Conservation (phyloP, 179 eudicot species). For the Gypsophila paniculata region DNA sequence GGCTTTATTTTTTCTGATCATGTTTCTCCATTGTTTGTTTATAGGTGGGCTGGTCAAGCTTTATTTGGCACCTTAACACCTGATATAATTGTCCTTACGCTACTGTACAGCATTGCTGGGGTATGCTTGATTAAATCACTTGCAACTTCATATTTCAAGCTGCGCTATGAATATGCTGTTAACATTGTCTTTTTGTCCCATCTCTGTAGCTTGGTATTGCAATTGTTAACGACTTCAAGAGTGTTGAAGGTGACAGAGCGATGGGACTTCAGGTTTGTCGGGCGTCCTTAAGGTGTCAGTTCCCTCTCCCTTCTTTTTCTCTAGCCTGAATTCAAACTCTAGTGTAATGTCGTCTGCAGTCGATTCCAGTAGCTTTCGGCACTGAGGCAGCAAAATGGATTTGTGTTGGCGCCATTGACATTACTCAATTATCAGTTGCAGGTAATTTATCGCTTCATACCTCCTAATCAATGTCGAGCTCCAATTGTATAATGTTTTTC, state of each 20-base stretch:
- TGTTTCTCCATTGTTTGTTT: slow-evolving; percentile 15
- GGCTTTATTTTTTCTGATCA: background rate
- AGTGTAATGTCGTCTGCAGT: slow-evolving; percentile 40
- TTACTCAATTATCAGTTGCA: slow-evolving; percentile 83
- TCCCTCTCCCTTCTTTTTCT: background rate
- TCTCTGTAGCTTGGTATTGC: slow-evolving; percentile 79
- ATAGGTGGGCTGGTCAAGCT: slow-evolving; percentile 99
- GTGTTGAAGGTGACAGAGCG: slow-evolving; percentile 93
- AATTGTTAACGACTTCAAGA: slow-evolving; percentile 92
- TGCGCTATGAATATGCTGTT: background rate
- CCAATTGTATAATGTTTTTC: background rate
- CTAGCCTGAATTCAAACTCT: slow-evolving; percentile 2
- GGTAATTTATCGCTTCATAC: slow-evolving; percentile 38
- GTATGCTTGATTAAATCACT: slow-evolving; percentile 36
- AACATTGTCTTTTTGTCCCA: background rate
- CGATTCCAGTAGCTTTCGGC: slow-evolving; percentile 96
- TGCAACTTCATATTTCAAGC: slow-evolving; percentile 3
- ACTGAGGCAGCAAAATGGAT: slow-evolving; percentile 89
- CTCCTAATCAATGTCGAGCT: background rate
- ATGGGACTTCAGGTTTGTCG: slow-evolving; percentile 82
- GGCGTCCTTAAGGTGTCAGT: background rate
- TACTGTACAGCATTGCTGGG: slow-evolving; percentile 92
- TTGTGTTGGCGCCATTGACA: slow-evolving; percentile 88
- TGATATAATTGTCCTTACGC: slow-evolving; percentile 79
- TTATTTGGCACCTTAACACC: slow-evolving; percentile 92